Base-by-base conservation (phyloP, 768 basidiomycete genomes). In the Suillus tomentosus region DNA sequence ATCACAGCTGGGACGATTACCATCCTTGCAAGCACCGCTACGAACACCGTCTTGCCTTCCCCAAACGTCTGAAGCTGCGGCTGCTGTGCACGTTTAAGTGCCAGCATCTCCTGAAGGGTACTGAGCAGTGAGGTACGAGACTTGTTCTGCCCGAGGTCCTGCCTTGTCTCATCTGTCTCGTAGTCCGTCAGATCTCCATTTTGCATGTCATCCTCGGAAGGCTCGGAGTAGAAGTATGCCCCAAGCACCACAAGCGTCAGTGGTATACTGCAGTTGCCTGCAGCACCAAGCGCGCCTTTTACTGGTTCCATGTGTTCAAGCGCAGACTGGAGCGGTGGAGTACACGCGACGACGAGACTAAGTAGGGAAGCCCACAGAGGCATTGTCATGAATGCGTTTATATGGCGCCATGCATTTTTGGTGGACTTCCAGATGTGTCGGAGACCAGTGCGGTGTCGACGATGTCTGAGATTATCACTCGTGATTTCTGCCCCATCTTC, bases 241-340 rank as follows among this genome's bases (percentile, higher is more conserved):
- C 96, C 96, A 50, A 98, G 87, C 7, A 97, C 94, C 62, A 98
- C 83, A 31, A 97, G 80, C 2, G 96, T 98, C 34, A 98, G 72
- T 0, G 96, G 96, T 65, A 98, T 89, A 11, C 90, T 88, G 65
- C 92, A 94, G 65, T 82, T 86, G 1, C 94, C 92, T 1, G 89
- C 87, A 14, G 79, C 78, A 2, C 78, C 80, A 57, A 95, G 75
- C 0, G 92, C 89, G 36, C 87, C 85, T 69, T 87, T 90, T 65
- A 94, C 72, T 0, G 90, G 86, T 42, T 79, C 80, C 74, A 92
- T 79, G 67, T 88, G 84, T 5, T 80, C 75, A 60, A 98, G 80
- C 10, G 82, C 72, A 58, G 87, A 84, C 73, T 99, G 95, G 6
- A 96, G 65, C 3, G 92, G 90, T 8, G 79, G 87, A 13, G 90